Evolutionary conservation across 345 rosid species (phyloP), one percentile per base, ranked within the genome.

Genomic region (Salix caprea): DNA sequence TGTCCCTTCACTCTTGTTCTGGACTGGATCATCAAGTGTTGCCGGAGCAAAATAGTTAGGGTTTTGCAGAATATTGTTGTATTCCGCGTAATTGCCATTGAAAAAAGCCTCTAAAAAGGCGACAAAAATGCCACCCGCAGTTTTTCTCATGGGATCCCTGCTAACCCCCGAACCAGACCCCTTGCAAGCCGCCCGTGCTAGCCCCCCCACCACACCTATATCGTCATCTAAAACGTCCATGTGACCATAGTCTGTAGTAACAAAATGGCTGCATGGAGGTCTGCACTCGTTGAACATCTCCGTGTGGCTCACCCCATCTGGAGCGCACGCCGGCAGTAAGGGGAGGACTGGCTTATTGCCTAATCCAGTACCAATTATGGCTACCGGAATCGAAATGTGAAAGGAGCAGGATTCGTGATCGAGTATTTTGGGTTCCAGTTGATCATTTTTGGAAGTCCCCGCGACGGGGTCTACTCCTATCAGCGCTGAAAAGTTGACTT

Each of bases 401-500:
- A 87, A 76, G 5, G 84, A 79, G 2, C 34, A 40, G 8, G 80
- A 71, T 1, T 42, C 12, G 10, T 73, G 16, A 3, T 84, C 77
- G 65, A 84, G 86, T 15, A 84, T 62, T 3, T 76, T 4, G 54
- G 89, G 90, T 0, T 62, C 5, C 3, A 71, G 58, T 28, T 50
- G 76, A 7, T 9, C 12, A 8, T 2, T 6, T 30, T 12, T 62
- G 13, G 21, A 34, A 1, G 4, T 0, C 6, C 87, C 85, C 21
- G 79, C 90, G 6, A 86, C 89, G 0, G 85, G 89, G 72, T 82
- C 87, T 14, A 88, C 64, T 6, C 78, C 87, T 1, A 78, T 52
- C 3, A 88, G 28, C 5, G 84, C 76, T 1, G 80, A 77, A 32
- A 84, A 60, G 26, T 73, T 15, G 0, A 76, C 28, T 6, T 42